Base-by-base conservation (phyloP, 352 stramenopile species). In the Phytophthora boehmeriae region DNA sequence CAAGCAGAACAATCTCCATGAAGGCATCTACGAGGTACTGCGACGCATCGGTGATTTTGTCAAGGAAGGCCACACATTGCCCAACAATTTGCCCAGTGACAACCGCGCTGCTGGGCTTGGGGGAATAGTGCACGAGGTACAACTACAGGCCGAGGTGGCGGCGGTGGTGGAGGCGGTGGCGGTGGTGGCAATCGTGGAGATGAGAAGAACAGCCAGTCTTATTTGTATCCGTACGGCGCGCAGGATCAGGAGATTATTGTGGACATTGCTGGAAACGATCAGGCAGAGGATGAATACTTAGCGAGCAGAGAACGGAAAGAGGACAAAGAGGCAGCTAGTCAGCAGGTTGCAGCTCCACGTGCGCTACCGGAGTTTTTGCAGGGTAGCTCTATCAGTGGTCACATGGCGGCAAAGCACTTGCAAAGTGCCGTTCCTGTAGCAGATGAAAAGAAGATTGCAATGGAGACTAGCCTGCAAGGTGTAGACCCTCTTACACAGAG, bases 181-280 rank as follows among this genome's bases (percentile, higher is more conserved):
- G 50, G 58, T 22, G 68, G 65, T 41, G 68, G 61, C 44, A 75
- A 71, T 35, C 59, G 75, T 30, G 67, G 54, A 16, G 71, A 73
- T 11, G 81, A 92, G 41, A 68, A 75, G 64, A 93, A 93, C 62
- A 82, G 51, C 20, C 83, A 92, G 59, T 93, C 86, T 43, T 94
- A 93, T 66, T 70, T 94, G 73, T 94, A 92, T 55, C 83, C 83
- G 8, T 93, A 92, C 32, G 82, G 82, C 11, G 54, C 71, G 20
- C 85, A 89, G 66, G 86, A 92, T n/a, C 73, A 90, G 58, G 83
- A 95, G 51, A 95, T 95, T 56, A 84, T 95, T 19, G 84, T 95
- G 35, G 86, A 95, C 58, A 95, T 95, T 49, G 83, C 79, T 36
- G 81, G 79, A 6, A 92, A 83, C 25, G 76, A 91, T 53, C 77